Base-by-base conservation (phyloP, 225 moss, liverwort and hornwort genomes). In the Marchantia polymorpha region DNA sequence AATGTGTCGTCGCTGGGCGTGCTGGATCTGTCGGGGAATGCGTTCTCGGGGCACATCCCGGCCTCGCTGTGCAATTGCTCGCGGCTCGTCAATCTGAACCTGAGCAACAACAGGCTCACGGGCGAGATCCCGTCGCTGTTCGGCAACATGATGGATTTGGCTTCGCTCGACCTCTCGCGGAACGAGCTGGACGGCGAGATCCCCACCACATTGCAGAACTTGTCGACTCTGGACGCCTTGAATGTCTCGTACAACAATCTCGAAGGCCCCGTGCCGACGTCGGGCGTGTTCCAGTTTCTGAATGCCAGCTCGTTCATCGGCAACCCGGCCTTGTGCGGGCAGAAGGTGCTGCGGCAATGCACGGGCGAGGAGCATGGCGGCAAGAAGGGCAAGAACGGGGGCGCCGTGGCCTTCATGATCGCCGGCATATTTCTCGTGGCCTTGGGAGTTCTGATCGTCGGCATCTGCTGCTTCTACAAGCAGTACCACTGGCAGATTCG, bases 231-330 rank as follows among this genome's bases (percentile, higher is more conserved):
- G 82, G 87, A 87, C 69, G 55, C 84, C 64, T 78, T 96, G 10
- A 91, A 96, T 16, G 81, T 94, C 2, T 94, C 96, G 8, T 96
- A 87, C 88, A 96, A 96, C 73, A 85, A 90, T n/a, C 88, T 96
- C 39, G 88, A 91, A 14, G 96, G 96, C 48, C 84, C 87, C 3
- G 86, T 96, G 13, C 96, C 94, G 7, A 77, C 82, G 17, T 54
- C 76, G 0, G 89, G 84, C 52, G 86, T 94, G 53, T 88, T 88
- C 72, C 85, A 89, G 83, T 90, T 94, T 75, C 79, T 90, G 19
- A 91, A 92, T 75, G 88, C 81, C 0, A 82, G 74, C 11, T 84
- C 84, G 4, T 84, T 87, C 19, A 7, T 75, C 10, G 92, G 96
- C 30, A 96, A 96, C 71, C 85, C 90, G 27, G 52, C 78, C 53